Base-by-base conservation (phyloP, 345 rosid genomes). In the Kernera saxatilis region DNA sequence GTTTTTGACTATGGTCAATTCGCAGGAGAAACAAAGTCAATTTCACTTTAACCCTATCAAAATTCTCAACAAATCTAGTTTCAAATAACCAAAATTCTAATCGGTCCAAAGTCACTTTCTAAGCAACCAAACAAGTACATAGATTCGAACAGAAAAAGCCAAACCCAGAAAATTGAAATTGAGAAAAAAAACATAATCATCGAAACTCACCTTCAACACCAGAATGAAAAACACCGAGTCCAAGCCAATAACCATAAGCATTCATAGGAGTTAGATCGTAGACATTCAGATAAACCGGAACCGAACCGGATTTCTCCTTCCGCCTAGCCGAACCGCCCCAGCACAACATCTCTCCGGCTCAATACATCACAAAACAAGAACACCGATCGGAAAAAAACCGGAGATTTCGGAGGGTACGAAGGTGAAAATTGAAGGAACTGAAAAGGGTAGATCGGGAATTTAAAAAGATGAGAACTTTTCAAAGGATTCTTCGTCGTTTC, bases 231-330 rank as follows among this genome's bases (percentile, higher is more conserved):
- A 93, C 82, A 55, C 98, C 96, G 45, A 93, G 97, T 18, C 98
- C 97, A 18, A 93, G 55, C 98, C 98, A 93, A 58, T 93, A 93
- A 53, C 97, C 97, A 63, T 93, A 93, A 37, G 87, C 97, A 77
- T 93, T 93, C 57, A 91, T 85, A 36, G 98, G 87, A 33, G 98
- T 91, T 75, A 93, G 78, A 78, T 93, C 98, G 77, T 93, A 93
- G 13, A 91, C 98, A 80, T 93, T 93, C 80, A 93, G 74, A 74
- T 89, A 91, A 79, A 93, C 98, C 71, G 92, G 97, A 44, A 91
- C 80, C 15, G 80, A 67, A 45, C 97, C 96, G 46, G 58, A 65
- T 59, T 83, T 86, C 79, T 87, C 86, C 82, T 91, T 93, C 72
- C 86, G 71, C 51, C 40, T 58, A 77, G 77, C 44, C 79, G 78